Evolutionary conservation across 2,329 filamentous ascomycete genomes (phyloP).

Genomic region (Curvularia spicifera): DNA sequence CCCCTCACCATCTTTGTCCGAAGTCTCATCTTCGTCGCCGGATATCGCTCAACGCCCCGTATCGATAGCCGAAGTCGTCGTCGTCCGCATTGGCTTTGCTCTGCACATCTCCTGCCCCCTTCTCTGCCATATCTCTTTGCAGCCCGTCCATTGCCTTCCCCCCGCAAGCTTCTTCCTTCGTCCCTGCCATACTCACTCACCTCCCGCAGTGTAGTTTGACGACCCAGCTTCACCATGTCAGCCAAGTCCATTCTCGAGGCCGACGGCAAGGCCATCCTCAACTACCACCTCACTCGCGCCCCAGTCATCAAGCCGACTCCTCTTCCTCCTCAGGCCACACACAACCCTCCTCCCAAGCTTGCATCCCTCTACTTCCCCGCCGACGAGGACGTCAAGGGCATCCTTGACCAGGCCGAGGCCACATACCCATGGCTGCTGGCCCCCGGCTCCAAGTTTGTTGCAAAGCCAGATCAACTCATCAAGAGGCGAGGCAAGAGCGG

Average conservation of each 20-base stretch:
- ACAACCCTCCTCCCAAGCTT: conserved; percentile 91
- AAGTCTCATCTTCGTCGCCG: conserved; percentile 21
- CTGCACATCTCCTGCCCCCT: conserved; percentile 14
- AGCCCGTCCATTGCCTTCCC: conserved; percentile 14
- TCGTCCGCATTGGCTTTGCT: conserved; percentile 18
- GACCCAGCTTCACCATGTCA: conserved; percentile 68
- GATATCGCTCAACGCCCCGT: conserved; percentile 28
- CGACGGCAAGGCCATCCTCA: conserved; percentile 99
- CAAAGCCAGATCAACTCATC: conserved; percentile 99
- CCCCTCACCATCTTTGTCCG: conserved; percentile 28
- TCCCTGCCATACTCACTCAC: conserved; percentile 31
- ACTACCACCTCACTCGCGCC: conserved; percentile 99
- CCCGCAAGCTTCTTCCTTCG: conserved; percentile 19
- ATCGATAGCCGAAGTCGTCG: conserved; percentile 26
- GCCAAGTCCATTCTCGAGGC: conserved; percentile 98
- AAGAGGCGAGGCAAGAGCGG: conserved; percentile 99
- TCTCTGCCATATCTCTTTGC: conserved; percentile 21
- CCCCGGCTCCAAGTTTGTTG: conserved; percentile 87
- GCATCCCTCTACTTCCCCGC: conserved; percentile 93
- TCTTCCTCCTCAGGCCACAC: conserved; percentile 79
- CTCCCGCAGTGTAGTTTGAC: conserved; percentile 30
- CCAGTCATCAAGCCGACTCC: conserved; percentile 97
- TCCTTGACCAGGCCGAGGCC: conserved; percentile 94
- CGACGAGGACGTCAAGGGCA: conserved; percentile 78
- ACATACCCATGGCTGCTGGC: conserved; percentile 95